These are phyloP conservation scores for Thalassiosira mediterranea DNA, from an alignment of 352 stramenopile genomes.

Conservation along the genomic window DNA sequence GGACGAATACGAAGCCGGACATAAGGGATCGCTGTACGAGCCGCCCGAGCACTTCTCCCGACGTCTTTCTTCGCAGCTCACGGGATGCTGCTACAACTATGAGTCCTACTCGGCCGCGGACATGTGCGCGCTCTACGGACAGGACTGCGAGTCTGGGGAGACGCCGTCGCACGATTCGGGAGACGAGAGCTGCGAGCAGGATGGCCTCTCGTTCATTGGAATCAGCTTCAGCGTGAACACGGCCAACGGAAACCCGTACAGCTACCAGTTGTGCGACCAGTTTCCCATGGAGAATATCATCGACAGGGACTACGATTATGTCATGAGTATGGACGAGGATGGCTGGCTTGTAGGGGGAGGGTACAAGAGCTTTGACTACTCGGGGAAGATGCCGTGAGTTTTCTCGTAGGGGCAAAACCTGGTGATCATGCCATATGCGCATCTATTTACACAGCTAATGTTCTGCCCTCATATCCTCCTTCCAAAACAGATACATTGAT, in stretches of 20 bases:
- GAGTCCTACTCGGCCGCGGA: constrained; percentile 60
- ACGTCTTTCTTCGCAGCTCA: constrained; percentile 67
- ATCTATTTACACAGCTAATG: no score
- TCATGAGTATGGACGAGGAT: constrained; percentile 85
- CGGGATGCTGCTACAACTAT: constrained; percentile 79
- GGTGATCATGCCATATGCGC: constrained; percentile 4
- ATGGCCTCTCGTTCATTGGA: constrained; percentile 82
- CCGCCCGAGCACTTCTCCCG: constrained; percentile 35
- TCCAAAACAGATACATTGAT: constrained; percentile 84
- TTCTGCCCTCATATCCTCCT: no score
- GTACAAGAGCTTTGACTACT: constrained; percentile 84
- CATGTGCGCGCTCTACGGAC: constrained; percentile 71
- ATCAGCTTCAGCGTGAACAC: constrained; percentile 82
- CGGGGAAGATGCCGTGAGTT: constrained; percentile 84
- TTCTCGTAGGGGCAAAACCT: constrained; percentile 13
- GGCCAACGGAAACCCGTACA: constrained; percentile 78
- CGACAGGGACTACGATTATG: constrained; percentile 81
- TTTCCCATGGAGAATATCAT: constrained; percentile 85
- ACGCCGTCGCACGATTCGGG: constrained; percentile 73
- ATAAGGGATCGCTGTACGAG: constrained; percentile 25
- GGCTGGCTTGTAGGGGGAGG: constrained; percentile 82
- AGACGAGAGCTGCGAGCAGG: constrained; percentile 65
- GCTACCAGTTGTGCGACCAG: constrained; percentile 81
- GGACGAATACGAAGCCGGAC: constrained; percentile 1
- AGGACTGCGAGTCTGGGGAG: constrained; percentile 70